phyloP scores from a whole-genome alignment of 371 early-diverging fungal genomes.

The Zopfochytrium polystomum region DNA sequence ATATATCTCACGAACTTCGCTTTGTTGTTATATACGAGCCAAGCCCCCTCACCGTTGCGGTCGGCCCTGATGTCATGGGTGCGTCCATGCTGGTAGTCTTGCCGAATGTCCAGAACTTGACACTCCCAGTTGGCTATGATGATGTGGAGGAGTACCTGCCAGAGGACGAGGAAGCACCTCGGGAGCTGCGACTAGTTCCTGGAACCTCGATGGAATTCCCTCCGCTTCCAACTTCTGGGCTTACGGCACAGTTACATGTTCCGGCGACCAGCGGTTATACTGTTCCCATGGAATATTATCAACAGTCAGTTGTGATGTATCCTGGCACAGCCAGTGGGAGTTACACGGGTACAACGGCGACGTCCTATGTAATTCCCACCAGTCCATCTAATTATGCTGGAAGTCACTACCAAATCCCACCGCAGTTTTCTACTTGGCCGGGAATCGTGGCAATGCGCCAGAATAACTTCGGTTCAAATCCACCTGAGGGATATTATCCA shows the following conservation, averaged over 20 bases:
- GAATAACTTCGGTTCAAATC: no score
- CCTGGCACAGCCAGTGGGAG: no score
- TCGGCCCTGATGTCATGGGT: neutral
- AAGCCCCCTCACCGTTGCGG: neutral
- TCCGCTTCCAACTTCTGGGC: no score
- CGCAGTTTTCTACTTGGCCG: no score
- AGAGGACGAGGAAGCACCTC: neutral
- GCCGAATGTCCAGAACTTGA: neutral
- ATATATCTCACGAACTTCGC: neutral
- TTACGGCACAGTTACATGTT: neutral
- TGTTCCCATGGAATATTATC: neutral
- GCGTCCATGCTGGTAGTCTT: neutral
- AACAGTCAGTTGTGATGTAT: no score
- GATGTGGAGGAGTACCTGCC: neutral
- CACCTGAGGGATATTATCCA: no score
- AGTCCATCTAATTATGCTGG: no score
- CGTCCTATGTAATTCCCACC: no score
- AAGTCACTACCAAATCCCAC: no score
- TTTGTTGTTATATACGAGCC: neutral
- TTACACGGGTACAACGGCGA: no score
- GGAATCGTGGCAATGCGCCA: no score
- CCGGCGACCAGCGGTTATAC: neutral
- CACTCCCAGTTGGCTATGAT: neutral
- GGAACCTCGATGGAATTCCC: no score
- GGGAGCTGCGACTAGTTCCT: neutral